phyloP scores from a whole-genome alignment of 495 filamentous ascomycete genomes.

The Recurvomyces mirabilis region DNA sequence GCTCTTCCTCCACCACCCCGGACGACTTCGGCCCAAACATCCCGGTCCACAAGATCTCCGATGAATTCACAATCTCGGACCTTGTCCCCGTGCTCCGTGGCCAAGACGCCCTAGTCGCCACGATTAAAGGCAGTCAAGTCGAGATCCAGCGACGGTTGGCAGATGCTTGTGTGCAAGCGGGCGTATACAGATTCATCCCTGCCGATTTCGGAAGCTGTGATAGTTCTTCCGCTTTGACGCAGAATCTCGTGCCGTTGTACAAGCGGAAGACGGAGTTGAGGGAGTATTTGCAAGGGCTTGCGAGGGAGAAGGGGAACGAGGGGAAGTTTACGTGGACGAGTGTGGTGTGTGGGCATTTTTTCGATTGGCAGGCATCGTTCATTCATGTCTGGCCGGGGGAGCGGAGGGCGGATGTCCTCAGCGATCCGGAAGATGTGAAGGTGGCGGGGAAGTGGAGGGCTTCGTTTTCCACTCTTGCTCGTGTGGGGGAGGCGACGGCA shows the following conservation, averaged over 20 bases:
- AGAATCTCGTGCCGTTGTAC: slow-evolving; percentile 33
- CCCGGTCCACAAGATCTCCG: slow-evolving; percentile 3
- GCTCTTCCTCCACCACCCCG: slow-evolving; percentile 30
- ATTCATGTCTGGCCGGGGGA: slow-evolving; percentile 35
- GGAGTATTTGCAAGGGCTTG: slow-evolving; percentile 34
- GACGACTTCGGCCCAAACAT: slow-evolving; percentile 3
- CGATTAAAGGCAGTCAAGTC: slow-evolving; percentile 23
- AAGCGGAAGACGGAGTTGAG: slow-evolving; percentile 35
- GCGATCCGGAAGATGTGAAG: too few relatives aligned
- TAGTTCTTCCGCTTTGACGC: slow-evolving; percentile 24
- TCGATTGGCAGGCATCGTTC: slow-evolving; percentile 40
- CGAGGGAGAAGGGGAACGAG: slow-evolving; percentile 33
- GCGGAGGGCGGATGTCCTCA: slow-evolving; percentile 37
- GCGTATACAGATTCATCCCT: slow-evolving; percentile 34
- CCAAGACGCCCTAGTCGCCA: slow-evolving; percentile 40
- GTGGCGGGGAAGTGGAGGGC: slow-evolving; percentile 31
- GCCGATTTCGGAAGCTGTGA: slow-evolving; percentile 33
- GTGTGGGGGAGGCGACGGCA: slow-evolving; percentile 33
- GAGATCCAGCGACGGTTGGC: slow-evolving; percentile 27
- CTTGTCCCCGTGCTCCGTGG: slow-evolving; percentile 34
- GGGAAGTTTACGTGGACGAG: slow-evolving; percentile 39
- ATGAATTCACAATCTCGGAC: slow-evolving; percentile 37
- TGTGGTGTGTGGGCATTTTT: slow-evolving; percentile 38
- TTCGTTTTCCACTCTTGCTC: slow-evolving; percentile 33
- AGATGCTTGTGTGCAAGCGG: slow-evolving; percentile 29